Evolutionary conservation across 2,329 filamentous ascomycete genomes (phyloP), one percentile per base, ranked within the genome.

Genomic region (Emmonsia crescens): DNA sequence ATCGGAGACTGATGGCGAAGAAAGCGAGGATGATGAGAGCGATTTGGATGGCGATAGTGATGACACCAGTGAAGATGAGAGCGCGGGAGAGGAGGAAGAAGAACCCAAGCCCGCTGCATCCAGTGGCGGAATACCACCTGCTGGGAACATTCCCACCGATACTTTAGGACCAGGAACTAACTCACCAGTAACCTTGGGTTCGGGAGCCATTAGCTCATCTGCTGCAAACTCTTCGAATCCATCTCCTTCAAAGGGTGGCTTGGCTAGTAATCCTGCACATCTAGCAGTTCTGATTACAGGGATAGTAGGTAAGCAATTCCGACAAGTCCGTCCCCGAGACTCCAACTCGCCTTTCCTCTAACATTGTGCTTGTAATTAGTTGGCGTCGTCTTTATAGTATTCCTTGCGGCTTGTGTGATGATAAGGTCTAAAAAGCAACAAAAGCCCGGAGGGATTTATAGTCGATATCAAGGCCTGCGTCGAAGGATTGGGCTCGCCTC

Each of bases 21-120:
- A 51, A 36, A 59, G 57, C 21, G 60, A 61, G 58, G 46, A 29
- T 49, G 46, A 49, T 27, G 46, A 49, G 4, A 12, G 16, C 5
- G 46, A 49, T 49, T 49, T 12, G 24, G 46, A 29, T 49, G 5
- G 24, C 24, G 61, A 57, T 60, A 58, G 59, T 42, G 62, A 63
- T 58, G 54, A 61, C 44, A 40, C 57, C 48, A 57, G 56, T 31
- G 38, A n/a, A 5, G 56, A 42, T 57, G 54, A 57, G 36, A 29
- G 21, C 36, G 36, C 24, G 29, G 48, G n/a, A 59, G 54, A 51
- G 57, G 57, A 56, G 62, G 21, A 33, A 33, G 33, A 29, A n/a
- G 29, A 57, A 24, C 56, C 24, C 24, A 27, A 46, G 16, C 40
- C 40, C 3, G 19, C 16, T 9, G 16, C 14, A n/a, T 33, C 40